Percentiles rank a stretch among this genome's conserved stretches.
Conservation (phyloP, 441 rosid species). For the Bocquillonia castaneifolia region DNA sequence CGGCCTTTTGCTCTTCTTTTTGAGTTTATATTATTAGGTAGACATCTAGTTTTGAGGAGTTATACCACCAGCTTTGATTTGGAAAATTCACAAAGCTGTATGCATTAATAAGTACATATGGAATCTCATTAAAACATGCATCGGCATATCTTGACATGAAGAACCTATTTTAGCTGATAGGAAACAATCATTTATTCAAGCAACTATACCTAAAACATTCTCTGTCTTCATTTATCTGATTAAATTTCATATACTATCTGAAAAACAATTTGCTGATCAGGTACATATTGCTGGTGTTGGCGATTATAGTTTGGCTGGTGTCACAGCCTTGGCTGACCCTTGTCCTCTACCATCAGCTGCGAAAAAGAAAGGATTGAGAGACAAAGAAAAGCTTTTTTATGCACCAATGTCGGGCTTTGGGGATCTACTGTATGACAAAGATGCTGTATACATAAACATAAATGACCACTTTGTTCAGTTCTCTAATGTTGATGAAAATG, state of each 20-base stretch:
- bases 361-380: constrained; percentile 79
- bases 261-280: constrained; percentile 35
- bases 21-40: too few species aligned
- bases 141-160: not conserved
- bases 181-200: not conserved
- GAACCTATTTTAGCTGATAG: not conserved
- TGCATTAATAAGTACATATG: not conserved
- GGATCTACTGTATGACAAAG: constrained; percentile 87
- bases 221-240: not conserved
- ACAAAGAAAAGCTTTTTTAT: constrained; percentile 83
- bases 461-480: constrained; percentile 84
- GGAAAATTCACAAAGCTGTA: not conserved
- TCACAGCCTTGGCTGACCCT: constrained; percentile 74
- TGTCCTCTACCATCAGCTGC: constrained; percentile 91
- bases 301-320: constrained; percentile 71
- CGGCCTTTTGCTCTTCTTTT: too few species aligned
- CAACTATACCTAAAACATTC: not conserved
- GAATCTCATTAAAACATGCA: constrained; percentile 3
- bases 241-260: constrained; percentile 10
- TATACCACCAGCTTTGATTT: not conserved
- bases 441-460: constrained; percentile 91
- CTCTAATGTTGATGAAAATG: constrained; percentile 65
- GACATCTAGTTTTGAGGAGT: not conserved
- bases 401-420: constrained; percentile 98
- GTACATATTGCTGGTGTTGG: constrained; percentile 98